phyloP scores from a whole-genome alignment of 805 yeast genomes.

The Grigorovia transvaalensis region DNA sequence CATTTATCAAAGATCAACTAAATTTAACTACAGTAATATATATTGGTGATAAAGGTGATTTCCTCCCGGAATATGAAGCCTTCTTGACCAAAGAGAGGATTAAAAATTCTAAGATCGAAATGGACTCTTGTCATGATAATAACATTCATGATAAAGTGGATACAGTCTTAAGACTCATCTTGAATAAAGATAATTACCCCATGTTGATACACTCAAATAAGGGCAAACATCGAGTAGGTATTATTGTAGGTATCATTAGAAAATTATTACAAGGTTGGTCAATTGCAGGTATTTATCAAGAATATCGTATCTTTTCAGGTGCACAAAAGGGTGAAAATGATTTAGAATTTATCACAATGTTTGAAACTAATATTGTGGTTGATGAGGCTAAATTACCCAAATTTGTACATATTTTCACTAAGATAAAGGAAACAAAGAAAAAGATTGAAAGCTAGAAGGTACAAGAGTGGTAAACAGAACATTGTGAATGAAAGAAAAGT shows the following conservation, averaged over 20 bases:
- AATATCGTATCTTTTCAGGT: conserved; percentile 82
- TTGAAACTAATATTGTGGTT: conserved; percentile 50
- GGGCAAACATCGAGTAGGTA: conserved; percentile 96
- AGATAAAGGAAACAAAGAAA: neutral
- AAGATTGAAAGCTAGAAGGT: neutral
- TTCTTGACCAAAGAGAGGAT: conserved; percentile 55
- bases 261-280: conserved; percentile 89
- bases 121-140: conserved; percentile 71
- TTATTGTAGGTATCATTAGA: conserved; percentile 82
- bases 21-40: conserved; percentile 72
- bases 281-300: conserved; percentile 84
- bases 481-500: too few species aligned
- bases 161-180: conserved; percentile 43
- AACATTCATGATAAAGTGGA: conserved; percentile 49
- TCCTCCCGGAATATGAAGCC: conserved; percentile 43
- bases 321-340: conserved; percentile 85
- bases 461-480: too few species aligned
- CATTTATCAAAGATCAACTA: conserved; percentile 57
- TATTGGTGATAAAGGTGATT: conserved; percentile 63
- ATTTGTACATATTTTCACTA: conserved; percentile 38
- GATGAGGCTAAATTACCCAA: conserved; percentile 45
- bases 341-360: conserved; percentile 78
- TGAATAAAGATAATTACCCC: conserved; percentile 69
- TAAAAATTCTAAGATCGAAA: conserved; percentile 45
- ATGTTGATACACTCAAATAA: conserved; percentile 85